Base-by-base conservation (phyloP, 2,329 filamentous ascomycete genomes). In the Colletotrichum gigasporum region DNA sequence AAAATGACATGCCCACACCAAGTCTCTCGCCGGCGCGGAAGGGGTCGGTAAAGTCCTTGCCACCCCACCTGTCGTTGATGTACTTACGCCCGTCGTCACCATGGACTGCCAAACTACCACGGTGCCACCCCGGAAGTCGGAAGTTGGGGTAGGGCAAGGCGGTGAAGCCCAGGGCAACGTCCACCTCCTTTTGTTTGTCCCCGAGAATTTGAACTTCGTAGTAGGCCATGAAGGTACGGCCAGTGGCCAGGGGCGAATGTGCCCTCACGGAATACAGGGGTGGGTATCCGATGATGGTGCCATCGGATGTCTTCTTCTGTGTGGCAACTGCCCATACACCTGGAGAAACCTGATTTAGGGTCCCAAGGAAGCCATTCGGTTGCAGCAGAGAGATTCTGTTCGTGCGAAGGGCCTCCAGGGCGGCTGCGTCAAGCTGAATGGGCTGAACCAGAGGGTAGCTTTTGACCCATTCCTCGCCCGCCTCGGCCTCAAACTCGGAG, bases 121-220 rank as follows among this genome's bases (percentile, higher is more conserved):
- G 85, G 73, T 96, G 90, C 92, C 92, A 95, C 2, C 92, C 92
- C 0, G 92, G 92, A 64, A 94, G 84, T 7, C 92, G 85, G 80
- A 93, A 95, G 0, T 85, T 82, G 6, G 92, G 92, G 72, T 94
- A 95, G 7, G 92, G 92, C 48, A 90, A 85, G 1, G 91, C 91
- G 0, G 85, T 79, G 74, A 89, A 93, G 9, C 92, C 92, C 9
- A 95, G 73, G 0, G 88, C 90, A 1, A 94, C 79, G 37, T 77
- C 79, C 53, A 83, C 76, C 61, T 85, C 82, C 4, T 69, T 69
- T 20, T 81, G 81, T 57, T 84, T 77, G 16, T 74, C 70, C 20
- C 50, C 48, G 3, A 79, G 76, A 30, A 93, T 80, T 54, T 82
- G 82, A 9, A 94, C 82, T 72, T 95, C 91, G 74, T 90, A 95